Evolutionary conservation across 2,329 filamentous ascomycete species (phyloP).

Genomic region (Parastagonospora avenae): DNA sequence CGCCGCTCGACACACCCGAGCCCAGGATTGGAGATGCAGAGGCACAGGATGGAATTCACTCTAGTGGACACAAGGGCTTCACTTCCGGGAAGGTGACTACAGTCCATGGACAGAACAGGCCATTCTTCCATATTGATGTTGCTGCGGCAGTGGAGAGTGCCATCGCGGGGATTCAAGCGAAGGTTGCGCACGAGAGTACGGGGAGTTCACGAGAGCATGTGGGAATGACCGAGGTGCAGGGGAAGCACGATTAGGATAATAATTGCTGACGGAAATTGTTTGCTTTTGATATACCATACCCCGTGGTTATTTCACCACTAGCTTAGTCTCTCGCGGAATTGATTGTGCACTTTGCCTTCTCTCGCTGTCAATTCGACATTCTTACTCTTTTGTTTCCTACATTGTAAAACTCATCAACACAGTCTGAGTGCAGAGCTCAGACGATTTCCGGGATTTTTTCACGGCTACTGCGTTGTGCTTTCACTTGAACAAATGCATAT

Average conservation of each 20-base stretch:
- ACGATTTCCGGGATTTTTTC: too few species aligned
- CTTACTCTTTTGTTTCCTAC: background rate
- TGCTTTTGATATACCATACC: constrained; percentile 2
- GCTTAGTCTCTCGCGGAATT: background rate
- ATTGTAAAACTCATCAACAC: too few species aligned
- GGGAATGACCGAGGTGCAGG: constrained; percentile 11
- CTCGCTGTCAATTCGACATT: background rate
- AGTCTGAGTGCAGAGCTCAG: too few species aligned
- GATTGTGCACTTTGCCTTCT: background rate
- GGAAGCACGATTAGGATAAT: constrained; percentile 14
- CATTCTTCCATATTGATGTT: constrained; percentile 92
- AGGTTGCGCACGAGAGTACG: constrained; percentile 23
- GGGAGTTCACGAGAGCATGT: constrained; percentile 17
- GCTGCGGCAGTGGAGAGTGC: constrained; percentile 88
- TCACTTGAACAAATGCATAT: too few species aligned
- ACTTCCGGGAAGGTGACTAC: constrained; percentile 59
- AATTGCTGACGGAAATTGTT: background rate
- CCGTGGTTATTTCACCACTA: constrained; percentile 1
- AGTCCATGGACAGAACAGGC: constrained; percentile 84
- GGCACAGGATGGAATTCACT: constrained; percentile 29
- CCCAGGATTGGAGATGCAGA: constrained; percentile 61
- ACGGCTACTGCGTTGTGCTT: too few species aligned
- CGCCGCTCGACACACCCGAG: constrained; percentile 76
- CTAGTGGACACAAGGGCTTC: constrained; percentile 15
- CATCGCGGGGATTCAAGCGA: constrained; percentile 72